phyloP scores from a whole-genome alignment of 2,329 filamentous ascomycete genomes.

The Capronia coronata region DNA sequence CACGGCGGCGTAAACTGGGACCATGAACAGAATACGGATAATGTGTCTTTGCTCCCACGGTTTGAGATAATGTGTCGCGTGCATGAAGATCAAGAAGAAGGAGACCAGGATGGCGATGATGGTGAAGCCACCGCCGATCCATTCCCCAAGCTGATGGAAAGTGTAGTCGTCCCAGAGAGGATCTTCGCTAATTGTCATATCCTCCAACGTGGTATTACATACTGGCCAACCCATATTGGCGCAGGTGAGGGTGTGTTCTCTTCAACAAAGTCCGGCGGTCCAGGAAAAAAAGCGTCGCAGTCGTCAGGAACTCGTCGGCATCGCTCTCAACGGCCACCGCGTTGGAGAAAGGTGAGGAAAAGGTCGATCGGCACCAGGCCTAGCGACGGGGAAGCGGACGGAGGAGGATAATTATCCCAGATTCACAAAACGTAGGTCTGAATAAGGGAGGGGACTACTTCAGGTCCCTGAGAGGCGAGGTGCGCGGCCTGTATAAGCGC shows the following conservation, averaged over 20 bases:
- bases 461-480: not conserved
- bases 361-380: not conserved
- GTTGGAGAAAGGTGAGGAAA: not conserved
- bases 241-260: not conserved
- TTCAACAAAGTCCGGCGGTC: not conserved
- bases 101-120: conserved; percentile 47
- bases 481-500: not conserved
- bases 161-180: conserved; percentile 50
- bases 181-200: conserved; percentile 38
- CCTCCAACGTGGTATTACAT: conserved; percentile 48
- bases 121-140: conserved; percentile 49
- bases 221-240: conserved; percentile 39
- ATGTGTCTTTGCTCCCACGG: conserved; percentile 61
- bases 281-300: not conserved
- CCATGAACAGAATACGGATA: conserved; percentile 82
- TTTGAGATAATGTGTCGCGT: conserved; percentile 55
- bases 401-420: too few relatives aligned
- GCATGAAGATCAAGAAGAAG: conserved; percentile 49
- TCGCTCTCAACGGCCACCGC: not conserved
- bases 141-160: conserved; percentile 52
- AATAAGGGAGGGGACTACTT: too few relatives aligned
- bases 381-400: not conserved
- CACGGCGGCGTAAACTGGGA: conserved; percentile 71
- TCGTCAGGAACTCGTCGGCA: not conserved
- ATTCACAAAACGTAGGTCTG: too few relatives aligned